These are phyloP conservation scores for Tetragonia tetragonoides DNA, from an alignment of 148 eudicot genomes.

Conservation along the genomic window DNA sequence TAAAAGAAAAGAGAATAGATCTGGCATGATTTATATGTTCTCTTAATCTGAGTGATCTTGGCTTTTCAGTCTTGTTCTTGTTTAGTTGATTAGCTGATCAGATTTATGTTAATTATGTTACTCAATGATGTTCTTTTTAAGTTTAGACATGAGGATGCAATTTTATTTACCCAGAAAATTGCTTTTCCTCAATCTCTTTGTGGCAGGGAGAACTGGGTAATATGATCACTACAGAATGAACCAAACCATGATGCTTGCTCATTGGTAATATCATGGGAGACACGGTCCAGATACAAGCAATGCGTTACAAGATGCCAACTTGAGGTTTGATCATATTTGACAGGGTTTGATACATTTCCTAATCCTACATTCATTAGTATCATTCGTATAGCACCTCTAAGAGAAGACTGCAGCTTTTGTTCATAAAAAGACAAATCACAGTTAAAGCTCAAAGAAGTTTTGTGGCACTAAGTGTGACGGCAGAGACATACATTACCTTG, in stretches of 20 bases:
- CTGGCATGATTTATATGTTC: not conserved
- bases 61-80: not conserved
- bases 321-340: not conserved
- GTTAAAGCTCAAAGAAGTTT: not conserved
- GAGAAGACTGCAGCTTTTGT: not conserved
- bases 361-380: not conserved
- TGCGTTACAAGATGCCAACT: not conserved
- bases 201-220: not conserved
- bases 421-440: not conserved
- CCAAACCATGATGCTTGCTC: constrained; percentile 1
- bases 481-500: constrained; percentile 56
- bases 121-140: not conserved
- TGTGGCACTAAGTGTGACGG: not conserved
- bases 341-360: not conserved
- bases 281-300: not conserved
- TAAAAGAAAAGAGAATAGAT: too few species aligned
- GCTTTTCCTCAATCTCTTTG: not conserved
- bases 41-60: not conserved
- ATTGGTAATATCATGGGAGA: not conserved
- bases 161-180: not conserved
- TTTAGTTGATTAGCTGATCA: not conserved
- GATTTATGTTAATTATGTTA: not conserved
- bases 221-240: not conserved
- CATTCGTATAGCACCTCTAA: not conserved
- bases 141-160: not conserved